These are phyloP conservation scores for Penicillium robsamsonii DNA, from an alignment of 495 filamentous ascomycete species.

Conservation along the genomic window DNA sequence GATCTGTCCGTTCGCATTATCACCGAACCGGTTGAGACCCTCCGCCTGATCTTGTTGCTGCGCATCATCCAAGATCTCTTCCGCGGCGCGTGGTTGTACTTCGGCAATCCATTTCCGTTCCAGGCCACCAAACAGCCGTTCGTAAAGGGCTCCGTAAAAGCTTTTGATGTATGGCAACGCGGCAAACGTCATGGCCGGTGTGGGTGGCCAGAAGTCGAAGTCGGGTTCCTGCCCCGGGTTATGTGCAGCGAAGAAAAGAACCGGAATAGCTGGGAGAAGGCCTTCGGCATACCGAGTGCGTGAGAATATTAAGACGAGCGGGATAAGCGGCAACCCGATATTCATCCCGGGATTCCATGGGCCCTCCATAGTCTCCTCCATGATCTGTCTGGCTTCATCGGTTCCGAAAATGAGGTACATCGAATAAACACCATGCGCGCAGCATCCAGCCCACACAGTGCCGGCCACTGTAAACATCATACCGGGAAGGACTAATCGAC, in stretches of 20 bases:
- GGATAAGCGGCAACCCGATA: slow-evolving; percentile 62
- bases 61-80: slow-evolving; percentile 46
- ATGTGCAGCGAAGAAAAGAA: slow-evolving; percentile 58
- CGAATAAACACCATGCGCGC: slow-evolving; percentile 57
- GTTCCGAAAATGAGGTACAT: slow-evolving; percentile 62
- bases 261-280: slow-evolving; percentile 59
- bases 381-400: slow-evolving; percentile 54
- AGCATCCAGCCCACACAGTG: slow-evolving; percentile 54
- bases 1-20: slow-evolving; percentile 39
- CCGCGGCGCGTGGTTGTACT: slow-evolving; percentile 60
- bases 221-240: slow-evolving; percentile 43
- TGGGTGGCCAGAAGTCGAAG: slow-evolving; percentile 67
- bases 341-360: slow-evolving; percentile 43
- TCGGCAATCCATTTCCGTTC: slow-evolving; percentile 66
- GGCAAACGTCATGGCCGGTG: slow-evolving; percentile 65
- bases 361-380: slow-evolving; percentile 40
- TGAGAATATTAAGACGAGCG: slow-evolving; percentile 56
- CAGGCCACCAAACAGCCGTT: slow-evolving; percentile 57
- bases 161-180: slow-evolving; percentile 66
- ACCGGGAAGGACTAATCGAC: slow-evolving; percentile 56
- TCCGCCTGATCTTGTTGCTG: slow-evolving; percentile 47
- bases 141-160: slow-evolving; percentile 64
- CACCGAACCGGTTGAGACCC: slow-evolving; percentile 37
- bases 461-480: slow-evolving; percentile 54
- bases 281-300: slow-evolving; percentile 58